Base-by-base conservation (phyloP, 2,329 filamentous ascomycete genomes). In the Drechslerella coelobrocha region DNA sequence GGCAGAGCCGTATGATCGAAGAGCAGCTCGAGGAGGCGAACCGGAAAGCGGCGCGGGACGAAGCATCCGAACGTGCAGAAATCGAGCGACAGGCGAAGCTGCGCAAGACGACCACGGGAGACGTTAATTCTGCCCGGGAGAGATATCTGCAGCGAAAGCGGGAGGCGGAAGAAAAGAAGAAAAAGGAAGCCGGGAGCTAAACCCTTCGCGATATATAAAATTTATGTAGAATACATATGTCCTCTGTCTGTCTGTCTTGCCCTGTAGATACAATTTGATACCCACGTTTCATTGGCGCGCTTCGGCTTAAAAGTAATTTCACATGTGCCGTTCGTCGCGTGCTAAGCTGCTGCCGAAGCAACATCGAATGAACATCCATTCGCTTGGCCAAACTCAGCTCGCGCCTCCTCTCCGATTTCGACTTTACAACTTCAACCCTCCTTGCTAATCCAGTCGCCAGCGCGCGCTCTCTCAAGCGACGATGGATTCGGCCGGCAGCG, bases 1-100 rank as follows among this genome's bases (percentile, higher is more conserved):
- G 90, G 41, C 90, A 94, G 80, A 88, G 88, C 5, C 84, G 85
- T 65, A 90, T 93, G 89, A 81, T 94, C 72, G 90, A 89, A 75
- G 85, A 88, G 76, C 90, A 94, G 78, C 82, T 94, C 14, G 89
- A 88, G 75, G 84, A 88, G 76, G 83, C 86, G 34, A 83, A 88
- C 21, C 93, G 93, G 81, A 82, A 90, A 57, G 85, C 86, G 41
- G 81, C 88, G 9, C 88, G 91, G 72, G 82, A 84, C 62, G 85
- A 88, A 71, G 89, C 88, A 51, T 85, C 88, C 63, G 86, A 89
- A 75, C 84, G 86, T 74, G 80, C 81, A 73, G 83, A 85, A 72
- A 82, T 83, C 77, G 87, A 90, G 78, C 83, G 86, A 63, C 84
- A 85, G 14, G 81, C 85, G 34, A 94, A 93, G 84, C 89, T 87